These are phyloP conservation scores for Pythium aristosporum DNA, from an alignment of 352 stramenopile species.

Conservation along the genomic window DNA sequence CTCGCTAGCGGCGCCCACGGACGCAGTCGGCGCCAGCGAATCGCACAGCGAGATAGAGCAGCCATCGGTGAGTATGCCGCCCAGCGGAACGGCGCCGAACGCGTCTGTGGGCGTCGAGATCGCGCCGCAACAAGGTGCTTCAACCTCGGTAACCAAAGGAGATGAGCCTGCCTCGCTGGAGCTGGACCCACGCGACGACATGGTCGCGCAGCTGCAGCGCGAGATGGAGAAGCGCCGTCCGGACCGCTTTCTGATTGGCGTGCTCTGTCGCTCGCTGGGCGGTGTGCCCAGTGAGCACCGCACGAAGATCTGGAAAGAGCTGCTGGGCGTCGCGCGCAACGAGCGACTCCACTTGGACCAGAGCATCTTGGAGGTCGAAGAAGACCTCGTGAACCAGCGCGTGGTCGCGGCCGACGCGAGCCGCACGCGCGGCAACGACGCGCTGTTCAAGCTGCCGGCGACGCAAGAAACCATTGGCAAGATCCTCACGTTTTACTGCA, in stretches of 20 bases:
- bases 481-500: slow-evolving; percentile 93
- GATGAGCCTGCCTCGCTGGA: neutral
- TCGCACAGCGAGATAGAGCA: neutral
- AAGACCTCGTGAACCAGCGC: slow-evolving; percentile 89
- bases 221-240: slow-evolving; percentile 72
- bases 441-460: slow-evolving; percentile 67
- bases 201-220: slow-evolving; percentile 42
- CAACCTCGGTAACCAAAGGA: slow-evolving; percentile 5
- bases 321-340: slow-evolving; percentile 65
- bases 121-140: slow-evolving; percentile 6
- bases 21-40: neutral
- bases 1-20: neutral
- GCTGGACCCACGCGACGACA: slow-evolving; percentile 5
- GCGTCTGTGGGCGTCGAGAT: slow-evolving; percentile 3
- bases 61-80: neutral
- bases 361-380: slow-evolving; percentile 68
- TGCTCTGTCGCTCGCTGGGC: slow-evolving; percentile 69
- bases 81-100: slow-evolving; percentile 7
- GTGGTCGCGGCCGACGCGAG: slow-evolving; percentile 88
- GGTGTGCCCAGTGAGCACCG: slow-evolving; percentile 55
- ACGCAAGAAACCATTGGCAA: slow-evolving; percentile 78
- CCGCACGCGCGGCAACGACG: slow-evolving; percentile 81
- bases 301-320: slow-evolving; percentile 73
- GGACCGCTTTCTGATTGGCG: slow-evolving; percentile 70
- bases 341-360: slow-evolving; percentile 67